phyloP scores from a whole-genome alignment of 345 rosid genomes.

The Pugionium dolabratum region DNA sequence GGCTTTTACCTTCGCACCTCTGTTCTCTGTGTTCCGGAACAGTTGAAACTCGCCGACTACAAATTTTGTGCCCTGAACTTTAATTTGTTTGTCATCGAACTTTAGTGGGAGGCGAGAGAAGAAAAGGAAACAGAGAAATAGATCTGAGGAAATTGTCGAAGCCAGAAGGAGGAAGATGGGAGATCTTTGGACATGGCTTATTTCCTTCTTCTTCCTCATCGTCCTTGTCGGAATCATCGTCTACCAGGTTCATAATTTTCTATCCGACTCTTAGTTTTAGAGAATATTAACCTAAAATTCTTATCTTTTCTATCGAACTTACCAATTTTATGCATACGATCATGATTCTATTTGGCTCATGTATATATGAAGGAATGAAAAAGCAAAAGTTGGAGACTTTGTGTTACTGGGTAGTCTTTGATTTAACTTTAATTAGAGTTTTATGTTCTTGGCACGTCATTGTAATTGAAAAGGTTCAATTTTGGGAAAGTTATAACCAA shows the following conservation, averaged over 20 bases:
- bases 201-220: slow-evolving; percentile 78
- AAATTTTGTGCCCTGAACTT: not conserved
- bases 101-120: not conserved
- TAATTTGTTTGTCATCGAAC: slow-evolving; percentile 4
- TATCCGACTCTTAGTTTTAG: not conserved
- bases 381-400: slow-evolving; percentile 5
- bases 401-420: slow-evolving; percentile 15
- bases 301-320: not conserved
- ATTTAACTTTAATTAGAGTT: slow-evolving; percentile 8
- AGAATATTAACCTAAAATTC: not conserved
- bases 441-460: slow-evolving; percentile 17
- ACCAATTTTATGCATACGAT: not conserved
- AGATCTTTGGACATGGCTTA: slow-evolving; percentile 75
- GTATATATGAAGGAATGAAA: not conserved
- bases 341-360: not conserved
- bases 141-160: slow-evolving; percentile 36
- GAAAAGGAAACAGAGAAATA: slow-evolving; percentile 6
- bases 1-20: slow-evolving; percentile 1
- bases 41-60: slow-evolving; percentile 18
- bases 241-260: slow-evolving; percentile 59
- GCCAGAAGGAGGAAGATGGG: slow-evolving; percentile 57
- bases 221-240: slow-evolving; percentile 69
- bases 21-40: slow-evolving; percentile 11
- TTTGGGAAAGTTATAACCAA: slow-evolving; percentile 8
- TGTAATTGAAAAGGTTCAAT: slow-evolving; percentile 1